Base-by-base conservation (phyloP, 1,284 basidiomycete genomes). In the Papiliotrema laurentii region DNA sequence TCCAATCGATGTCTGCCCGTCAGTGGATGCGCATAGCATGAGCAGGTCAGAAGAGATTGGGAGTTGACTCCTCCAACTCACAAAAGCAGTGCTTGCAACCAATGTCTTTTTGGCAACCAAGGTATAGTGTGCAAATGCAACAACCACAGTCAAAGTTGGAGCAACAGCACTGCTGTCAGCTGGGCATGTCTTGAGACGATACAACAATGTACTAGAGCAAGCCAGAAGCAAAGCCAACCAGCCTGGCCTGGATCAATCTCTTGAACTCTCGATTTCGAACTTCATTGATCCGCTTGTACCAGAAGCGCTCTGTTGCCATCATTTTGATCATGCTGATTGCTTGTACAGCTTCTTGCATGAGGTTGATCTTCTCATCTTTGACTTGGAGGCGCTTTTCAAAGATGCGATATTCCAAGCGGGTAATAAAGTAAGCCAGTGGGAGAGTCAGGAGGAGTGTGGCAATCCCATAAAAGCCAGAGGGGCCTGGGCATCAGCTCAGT, bases 301-400 rank as follows among this genome's bases (percentile, higher is more conserved):
- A 93, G 64, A 83, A 88, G 21, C 84, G 81, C 72, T 94, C 91
- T 83, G 87, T 90, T 14, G 87, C 88, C 86, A 90, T 91, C 73
- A 91, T 90, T 77, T 94, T 93, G 63, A 93, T 81, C 87, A 92
- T 91, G n/a, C 89, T 80, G 54, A 94, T 91, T 1, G 81, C 87
- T 40, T 87, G 87, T 13, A 94, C 75, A 49, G 89, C 82, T 81
- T 93, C 91, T 61, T 93, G 91, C 88, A 93, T 91, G 31, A 93
- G 73, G 0, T 84, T 77, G 24, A 91, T 86, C 44, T 89, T 81
- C 70, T 89, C 85, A 59, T 96, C 91, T 16, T 87, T 80, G 42
- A 86, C 80, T 68, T 86, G 87, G 84, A 91, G 89, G 18, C 91
- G 77, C 59, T 85, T 86, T 53, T 92, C 87, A 64, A 91, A 88